These are phyloP conservation scores for Epichloe sibirici DNA, from an alignment of 2,329 filamentous ascomycete species.

Conservation along the genomic window DNA sequence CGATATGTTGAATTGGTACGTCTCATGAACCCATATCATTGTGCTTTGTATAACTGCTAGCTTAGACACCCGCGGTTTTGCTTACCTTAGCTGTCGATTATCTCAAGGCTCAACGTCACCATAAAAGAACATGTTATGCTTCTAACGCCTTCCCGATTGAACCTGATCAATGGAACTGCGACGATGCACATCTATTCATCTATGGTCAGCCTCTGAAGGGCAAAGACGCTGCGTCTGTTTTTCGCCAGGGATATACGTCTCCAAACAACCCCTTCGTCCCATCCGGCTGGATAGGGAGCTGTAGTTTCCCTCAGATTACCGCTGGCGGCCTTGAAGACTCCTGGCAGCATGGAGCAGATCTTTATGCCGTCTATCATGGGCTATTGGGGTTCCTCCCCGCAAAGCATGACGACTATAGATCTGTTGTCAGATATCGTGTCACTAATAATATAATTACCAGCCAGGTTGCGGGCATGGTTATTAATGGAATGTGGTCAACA, in stretches of 20 bases:
- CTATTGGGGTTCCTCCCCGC: constrained; percentile 55
- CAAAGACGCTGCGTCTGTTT: constrained; percentile 40
- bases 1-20: constrained; percentile 64
- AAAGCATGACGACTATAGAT: constrained; percentile 27
- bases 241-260: constrained; percentile 53
- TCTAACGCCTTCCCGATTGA: constrained; percentile 67
- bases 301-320: constrained; percentile 74
- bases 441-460: constrained; percentile 76
- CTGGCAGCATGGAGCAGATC: constrained; percentile 62
- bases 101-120: constrained; percentile 61
- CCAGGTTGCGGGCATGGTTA: constrained; percentile 65
- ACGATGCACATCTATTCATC: constrained; percentile 57
- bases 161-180: constrained; percentile 59
- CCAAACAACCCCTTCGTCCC: constrained; percentile 54
- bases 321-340: constrained; percentile 59
- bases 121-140: constrained; percentile 73
- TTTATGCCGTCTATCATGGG: constrained; percentile 64
- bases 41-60: no score
- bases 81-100: no score
- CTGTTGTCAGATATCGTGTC: constrained; percentile 51
- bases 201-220: constrained; percentile 47
- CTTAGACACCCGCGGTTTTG: no score
- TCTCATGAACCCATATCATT: background rate
- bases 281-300: constrained; percentile 58
- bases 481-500: constrained; percentile 54